phyloP scores from a whole-genome alignment of 2,329 filamentous ascomycete genomes.

The Ilyonectria mors-panacis region DNA sequence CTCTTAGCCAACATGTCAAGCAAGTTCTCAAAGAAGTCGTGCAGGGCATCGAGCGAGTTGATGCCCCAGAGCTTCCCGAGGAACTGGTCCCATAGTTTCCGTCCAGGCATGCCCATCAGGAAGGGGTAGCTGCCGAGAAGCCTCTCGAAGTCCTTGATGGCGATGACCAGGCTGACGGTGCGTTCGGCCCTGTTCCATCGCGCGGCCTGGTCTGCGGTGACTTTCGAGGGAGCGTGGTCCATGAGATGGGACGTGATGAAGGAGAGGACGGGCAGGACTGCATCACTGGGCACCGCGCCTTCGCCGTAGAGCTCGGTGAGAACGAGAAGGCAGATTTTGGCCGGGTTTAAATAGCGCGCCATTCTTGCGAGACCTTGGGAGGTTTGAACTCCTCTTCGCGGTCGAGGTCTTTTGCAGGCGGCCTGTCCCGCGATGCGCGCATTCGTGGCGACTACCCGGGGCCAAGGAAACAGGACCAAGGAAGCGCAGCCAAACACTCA shows the following conservation, averaged over 20 bases:
- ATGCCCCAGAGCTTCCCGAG: conserved; percentile 87
- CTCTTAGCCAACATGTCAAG: conserved; percentile 72
- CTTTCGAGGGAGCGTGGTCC: conserved; percentile 56
- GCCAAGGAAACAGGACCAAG: not conserved
- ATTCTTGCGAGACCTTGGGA: conserved; percentile 60
- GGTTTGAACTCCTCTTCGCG: not conserved
- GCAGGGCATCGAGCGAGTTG: conserved; percentile 85
- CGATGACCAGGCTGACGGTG: conserved; percentile 67
- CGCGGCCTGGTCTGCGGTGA: conserved; percentile 44
- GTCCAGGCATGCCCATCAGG: conserved; percentile 75
- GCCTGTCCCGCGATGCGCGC: not conserved
- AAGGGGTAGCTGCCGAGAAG: conserved; percentile 68
- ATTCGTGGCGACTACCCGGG: not conserved
- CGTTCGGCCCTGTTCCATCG: conserved; percentile 66
- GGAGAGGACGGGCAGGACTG: conserved; percentile 82
- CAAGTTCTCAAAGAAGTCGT: conserved; percentile 79
- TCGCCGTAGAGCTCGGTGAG: conserved; percentile 87
- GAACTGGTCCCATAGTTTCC: conserved; percentile 90
- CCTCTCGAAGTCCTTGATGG: conserved; percentile 72
- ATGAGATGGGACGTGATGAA: conserved; percentile 83
- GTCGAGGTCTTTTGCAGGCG: not conserved
- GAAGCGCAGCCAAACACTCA: not conserved
- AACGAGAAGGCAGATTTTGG: conserved; percentile 86
- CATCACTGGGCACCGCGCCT: conserved; percentile 75
- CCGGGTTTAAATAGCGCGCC: conserved; percentile 89